Evolutionary conservation across 306 rosid genomes (phyloP).

Genomic region (Prunus persica): Prunus_persica_NCBIv2 NC_034016.1:21078001-21078500

Average conservation of each 20-base stretch:
- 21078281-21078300: constrained; percentile 8
- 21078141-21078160: not conserved
- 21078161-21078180: not conserved
- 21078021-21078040: constrained; percentile 52
- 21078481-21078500: constrained; percentile 37
- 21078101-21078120: not conserved
- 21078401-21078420: constrained; percentile 28
- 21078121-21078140: not conserved
- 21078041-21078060: constrained; percentile 28
- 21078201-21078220: constrained; percentile 46
- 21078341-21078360: not conserved
- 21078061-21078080: constrained; percentile 33
- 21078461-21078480: constrained; percentile 8
- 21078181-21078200: constrained; percentile 1
- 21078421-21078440: constrained; percentile 29
- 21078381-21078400: constrained; percentile 21
- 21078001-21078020: constrained; percentile 63
- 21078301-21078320: constrained; percentile 25
- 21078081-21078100: constrained; percentile 15
- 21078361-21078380: constrained; percentile 9
- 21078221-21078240: constrained; percentile 25
- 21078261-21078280: not conserved
- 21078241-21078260: not conserved
- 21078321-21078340: constrained; percentile 10
- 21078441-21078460: constrained; percentile 22